Evolutionary conservation across 140 eudicot genomes (phyloP).

Genomic region (Senecio squalidus): DNA sequence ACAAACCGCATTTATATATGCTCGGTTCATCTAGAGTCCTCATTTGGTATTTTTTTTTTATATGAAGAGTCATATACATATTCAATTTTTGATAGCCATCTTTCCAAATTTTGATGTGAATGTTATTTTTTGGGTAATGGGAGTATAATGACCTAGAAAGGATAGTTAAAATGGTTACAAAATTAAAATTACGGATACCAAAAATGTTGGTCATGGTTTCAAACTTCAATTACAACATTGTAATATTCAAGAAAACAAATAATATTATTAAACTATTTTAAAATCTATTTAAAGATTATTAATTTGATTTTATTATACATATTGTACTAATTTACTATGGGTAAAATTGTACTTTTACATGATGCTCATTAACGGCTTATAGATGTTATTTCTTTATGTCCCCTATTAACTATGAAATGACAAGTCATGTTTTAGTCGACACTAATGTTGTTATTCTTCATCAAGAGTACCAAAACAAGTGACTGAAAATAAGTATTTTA

Average conservation of each 20-base stretch:
- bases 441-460: no score
- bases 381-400: no score
- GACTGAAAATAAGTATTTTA: no score
- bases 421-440: no score
- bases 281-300: neutral
- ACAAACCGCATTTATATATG: neutral
- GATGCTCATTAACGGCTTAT: no score
- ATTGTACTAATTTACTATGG: no score
- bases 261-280: conserved; percentile 2
- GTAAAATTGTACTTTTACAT: no score
- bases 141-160: conserved; percentile 15
- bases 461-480: no score
- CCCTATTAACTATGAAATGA: no score
- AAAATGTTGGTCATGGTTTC: conserved; percentile 37
- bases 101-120: neutral
- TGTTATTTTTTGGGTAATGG: conserved; percentile 8
- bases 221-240: conserved; percentile 24
- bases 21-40: neutral
- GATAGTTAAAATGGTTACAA: conserved; percentile 11
- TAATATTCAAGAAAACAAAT: conserved; percentile 22
- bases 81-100: neutral
- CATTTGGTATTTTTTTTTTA: neutral
- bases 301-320: no score
- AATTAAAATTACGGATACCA: conserved; percentile 20
- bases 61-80: neutral